Conservation (phyloP, 345 rosid genomes). For the Aethionema arabicum region DNA sequence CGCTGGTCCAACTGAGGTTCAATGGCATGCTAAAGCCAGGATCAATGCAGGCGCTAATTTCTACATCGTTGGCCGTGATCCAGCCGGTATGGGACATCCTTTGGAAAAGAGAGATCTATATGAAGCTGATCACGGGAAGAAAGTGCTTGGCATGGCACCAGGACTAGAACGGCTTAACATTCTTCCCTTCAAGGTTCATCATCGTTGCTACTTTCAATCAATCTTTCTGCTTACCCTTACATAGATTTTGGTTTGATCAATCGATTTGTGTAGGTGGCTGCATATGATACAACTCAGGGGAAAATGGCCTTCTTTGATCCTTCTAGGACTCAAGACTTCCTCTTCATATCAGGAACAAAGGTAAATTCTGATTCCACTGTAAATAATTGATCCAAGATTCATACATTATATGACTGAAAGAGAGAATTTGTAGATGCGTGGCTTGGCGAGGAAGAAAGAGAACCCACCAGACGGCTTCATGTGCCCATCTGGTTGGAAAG, state of each 20-base stretch:
- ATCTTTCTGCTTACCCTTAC: neutral
- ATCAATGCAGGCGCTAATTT: slow-evolving; percentile 98
- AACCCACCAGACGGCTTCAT: slow-evolving; percentile 93
- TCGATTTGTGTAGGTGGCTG: slow-evolving; percentile 58
- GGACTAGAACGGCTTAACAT: slow-evolving; percentile 92
- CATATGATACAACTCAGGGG: slow-evolving; percentile 81
- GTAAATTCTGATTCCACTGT: slow-evolving; percentile 37
- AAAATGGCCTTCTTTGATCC: slow-evolving; percentile 97
- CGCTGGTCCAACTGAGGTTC: slow-evolving; percentile 98
- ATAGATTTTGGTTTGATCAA: neutral
- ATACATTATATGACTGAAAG: neutral
- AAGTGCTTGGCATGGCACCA: slow-evolving; percentile 91
- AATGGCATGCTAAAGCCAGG: slow-evolving; percentile 98
- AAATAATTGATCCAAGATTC: slow-evolving; percentile 2
- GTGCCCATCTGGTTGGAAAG: slow-evolving; percentile 97
- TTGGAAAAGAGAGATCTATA: slow-evolving; percentile 83
- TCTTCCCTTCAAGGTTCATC: slow-evolving; percentile 85
- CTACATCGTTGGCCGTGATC: slow-evolving; percentile 95
- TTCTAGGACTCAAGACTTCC: slow-evolving; percentile 75
- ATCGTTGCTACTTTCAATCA: neutral
- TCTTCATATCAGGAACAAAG: slow-evolving; percentile 96
- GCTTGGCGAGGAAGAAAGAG: slow-evolving; percentile 89
- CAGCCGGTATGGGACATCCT: slow-evolving; percentile 97
- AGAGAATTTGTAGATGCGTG: slow-evolving; percentile 60
- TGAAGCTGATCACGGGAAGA: slow-evolving; percentile 95